Evolutionary conservation across 371 early-diverging fungal genomes (phyloP).

Genomic region (Saksenaea vasiformis): DNA sequence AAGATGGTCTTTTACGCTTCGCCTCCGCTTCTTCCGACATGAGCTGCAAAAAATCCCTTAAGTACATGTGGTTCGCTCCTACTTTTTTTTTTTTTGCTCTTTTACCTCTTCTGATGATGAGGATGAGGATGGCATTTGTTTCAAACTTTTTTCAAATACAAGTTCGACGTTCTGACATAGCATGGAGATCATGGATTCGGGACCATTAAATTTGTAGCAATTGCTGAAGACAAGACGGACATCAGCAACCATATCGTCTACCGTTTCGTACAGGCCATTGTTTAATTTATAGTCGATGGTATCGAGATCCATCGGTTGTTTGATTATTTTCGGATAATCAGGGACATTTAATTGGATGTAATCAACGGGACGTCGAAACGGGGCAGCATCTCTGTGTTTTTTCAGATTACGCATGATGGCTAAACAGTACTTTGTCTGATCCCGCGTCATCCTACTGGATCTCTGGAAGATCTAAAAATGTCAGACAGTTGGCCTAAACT

Average conservation of each 20-base stretch:
- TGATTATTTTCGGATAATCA: constrained; percentile 92
- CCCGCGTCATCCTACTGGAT: constrained; percentile 59
- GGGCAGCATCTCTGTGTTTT: constrained; percentile 72
- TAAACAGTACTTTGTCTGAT: constrained; percentile 80
- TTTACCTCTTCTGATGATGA: constrained; percentile 40
- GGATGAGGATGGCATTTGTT: constrained; percentile 79
- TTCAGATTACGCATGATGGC: constrained; percentile 76
- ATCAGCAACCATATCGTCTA: constrained; percentile 76
- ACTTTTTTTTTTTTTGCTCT: background rate
- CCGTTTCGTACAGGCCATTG: constrained; percentile 60
- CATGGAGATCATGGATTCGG: constrained; percentile 72
- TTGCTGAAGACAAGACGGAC: constrained; percentile 83
- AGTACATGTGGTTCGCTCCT: background rate
- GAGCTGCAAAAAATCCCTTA: background rate
- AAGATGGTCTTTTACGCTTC: background rate
- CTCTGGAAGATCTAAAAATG: background rate
- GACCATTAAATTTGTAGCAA: constrained; percentile 92
- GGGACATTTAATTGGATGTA: constrained; percentile 89
- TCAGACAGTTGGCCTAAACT: background rate
- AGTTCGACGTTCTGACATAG: constrained; percentile 76
- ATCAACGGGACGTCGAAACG: constrained; percentile 95
- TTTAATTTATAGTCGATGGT: constrained; percentile 92
- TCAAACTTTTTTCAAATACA: constrained; percentile 70
- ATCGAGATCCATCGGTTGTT: constrained; percentile 97
- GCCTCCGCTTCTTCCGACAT: background rate